These are phyloP conservation scores for Pholiota molesta DNA, from an alignment of 768 basidiomycete genomes.

Conservation along the genomic window DNA sequence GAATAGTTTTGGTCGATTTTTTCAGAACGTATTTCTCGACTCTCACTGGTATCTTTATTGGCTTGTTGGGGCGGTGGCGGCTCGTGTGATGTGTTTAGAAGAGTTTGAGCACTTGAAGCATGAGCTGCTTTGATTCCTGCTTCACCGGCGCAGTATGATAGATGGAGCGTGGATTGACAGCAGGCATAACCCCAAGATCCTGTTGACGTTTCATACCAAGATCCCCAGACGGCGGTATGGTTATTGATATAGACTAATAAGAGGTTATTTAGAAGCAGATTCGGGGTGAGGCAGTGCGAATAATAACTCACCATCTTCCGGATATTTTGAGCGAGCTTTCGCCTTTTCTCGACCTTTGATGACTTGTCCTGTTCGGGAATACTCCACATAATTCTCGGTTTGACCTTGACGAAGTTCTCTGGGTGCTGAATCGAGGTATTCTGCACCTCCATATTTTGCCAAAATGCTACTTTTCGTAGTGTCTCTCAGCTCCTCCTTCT, in stretches of 20 bases:
- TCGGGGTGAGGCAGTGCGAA: constrained; percentile 1
- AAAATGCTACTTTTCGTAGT: constrained; percentile 88
- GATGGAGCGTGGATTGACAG: constrained; percentile 84
- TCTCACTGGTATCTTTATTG: constrained; percentile 28
- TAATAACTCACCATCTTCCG: constrained; percentile 82
- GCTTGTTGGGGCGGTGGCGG: constrained; percentile 25
- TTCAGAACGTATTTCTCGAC: constrained; percentile 25
- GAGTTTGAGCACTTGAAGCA: constrained; percentile 73
- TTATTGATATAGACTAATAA: constrained; percentile 83
- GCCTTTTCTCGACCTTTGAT: constrained; percentile 91
- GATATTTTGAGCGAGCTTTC: constrained; percentile 89
- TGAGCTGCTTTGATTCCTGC: constrained; percentile 79
- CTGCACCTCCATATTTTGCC: constrained; percentile 91
- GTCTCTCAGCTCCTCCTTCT: constrained; percentile 91
- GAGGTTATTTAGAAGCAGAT: constrained; percentile 13
- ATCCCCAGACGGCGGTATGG: constrained; percentile 97
- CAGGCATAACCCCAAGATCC: constrained; percentile 93
- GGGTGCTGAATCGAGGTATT: constrained; percentile 89
- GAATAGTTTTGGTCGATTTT: constrained; percentile 72
- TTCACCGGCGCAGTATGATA: constrained; percentile 90
- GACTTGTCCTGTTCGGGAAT: constrained; percentile 88
- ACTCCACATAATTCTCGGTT: constrained; percentile 97
- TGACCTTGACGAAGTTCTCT: constrained; percentile 93
- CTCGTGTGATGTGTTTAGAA: constrained; percentile 52
- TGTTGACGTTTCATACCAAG: constrained; percentile 77